Evolutionary conservation across 345 rosid species (phyloP), one percentile per base, ranked within the genome.

Genomic region (Camelina neglecta): DNA sequence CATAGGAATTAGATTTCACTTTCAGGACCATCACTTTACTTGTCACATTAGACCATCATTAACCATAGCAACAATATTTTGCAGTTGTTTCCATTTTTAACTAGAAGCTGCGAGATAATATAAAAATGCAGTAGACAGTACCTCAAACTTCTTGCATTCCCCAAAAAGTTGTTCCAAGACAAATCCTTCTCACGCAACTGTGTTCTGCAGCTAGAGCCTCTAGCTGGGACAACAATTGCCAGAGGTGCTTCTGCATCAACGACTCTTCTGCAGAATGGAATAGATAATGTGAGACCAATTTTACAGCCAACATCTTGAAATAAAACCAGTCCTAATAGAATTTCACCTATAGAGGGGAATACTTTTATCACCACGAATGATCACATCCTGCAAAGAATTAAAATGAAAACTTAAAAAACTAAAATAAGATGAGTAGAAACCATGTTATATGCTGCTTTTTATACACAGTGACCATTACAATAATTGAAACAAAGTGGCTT

Each of bases 301-400:
- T 6, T 45, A 65, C 4, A 64, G 42, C 61, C 10, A 4, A 18
- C 60, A 65, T 53, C 60, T 39, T 41, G 50, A 75, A 15, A 38
- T 0, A 50, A 51, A 57, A 47, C 24, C 60, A 73, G 48, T 12
- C 36, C 24, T 72, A 54, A 21, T 56, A 84, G 65, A 67, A 87
- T 70, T 79, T 82, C 83, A 95, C 99, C 97, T 88, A 76, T 95
- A 95, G 65, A 95, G 81, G 13, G 94, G 99, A 70, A 95, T 83
- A 67, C 81, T 83, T 88, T 89, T 92, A 44, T 86, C 91, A 64
- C 98, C 97, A 6, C 96, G 99, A 79, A 92, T 74, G 67, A 95
- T 95, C 68, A 80, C 65, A 83, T 95, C 99, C 97, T 95, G 89
- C 5, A 38, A 58, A 50, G 42, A 60, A 72, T 44, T 7, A 61